Percentiles rank a stretch among this genome's conserved stretches.
Conservation (phyloP, 116 monocot genomes). For the Cymodocea nodosa region DNA sequence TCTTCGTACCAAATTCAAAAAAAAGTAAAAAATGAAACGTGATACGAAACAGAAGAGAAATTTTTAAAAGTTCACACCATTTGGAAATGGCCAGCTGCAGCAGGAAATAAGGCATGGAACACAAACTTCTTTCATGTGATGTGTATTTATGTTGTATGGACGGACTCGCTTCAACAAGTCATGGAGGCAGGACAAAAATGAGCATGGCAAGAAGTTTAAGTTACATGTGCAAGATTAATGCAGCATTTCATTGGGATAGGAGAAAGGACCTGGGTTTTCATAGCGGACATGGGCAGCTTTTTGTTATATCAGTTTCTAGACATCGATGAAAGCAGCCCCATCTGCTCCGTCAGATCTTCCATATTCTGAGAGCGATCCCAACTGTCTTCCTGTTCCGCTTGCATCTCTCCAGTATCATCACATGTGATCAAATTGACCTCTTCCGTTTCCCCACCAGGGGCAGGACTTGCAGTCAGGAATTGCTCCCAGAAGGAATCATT, state of each 20-base stretch:
- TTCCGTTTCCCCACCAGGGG: slow-evolving; percentile 3
- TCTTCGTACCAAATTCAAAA: too few relatives aligned
- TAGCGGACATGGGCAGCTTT: too few relatives aligned
- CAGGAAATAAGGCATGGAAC: too few relatives aligned
- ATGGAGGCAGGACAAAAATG: not conserved
- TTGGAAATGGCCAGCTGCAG: too few relatives aligned
- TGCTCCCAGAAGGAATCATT: slow-evolving; percentile 29
- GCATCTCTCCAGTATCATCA: not conserved
- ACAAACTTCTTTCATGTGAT: not conserved
- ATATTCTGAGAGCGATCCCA: slow-evolving; percentile 9
- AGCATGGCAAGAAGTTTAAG: not conserved
- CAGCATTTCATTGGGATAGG: not conserved
- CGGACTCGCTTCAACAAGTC: not conserved
- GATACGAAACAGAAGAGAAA: too few relatives aligned
- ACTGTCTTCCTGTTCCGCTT: not conserved
- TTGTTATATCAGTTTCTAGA: not conserved
- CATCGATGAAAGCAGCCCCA: slow-evolving; percentile 18
- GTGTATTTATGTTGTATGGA: not conserved
- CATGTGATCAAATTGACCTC: slow-evolving; percentile 2
- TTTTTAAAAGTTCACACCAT: too few relatives aligned
- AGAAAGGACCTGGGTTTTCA: not conserved
- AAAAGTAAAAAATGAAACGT: too few relatives aligned
- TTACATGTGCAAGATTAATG: not conserved
- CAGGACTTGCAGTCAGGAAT: slow-evolving; percentile 18
- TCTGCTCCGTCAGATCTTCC: slow-evolving; percentile 20